These are phyloP conservation scores for Selaginella tamariscina DNA, from an alignment of 75 land plant genomes.

Conservation along the genomic window DNA sequence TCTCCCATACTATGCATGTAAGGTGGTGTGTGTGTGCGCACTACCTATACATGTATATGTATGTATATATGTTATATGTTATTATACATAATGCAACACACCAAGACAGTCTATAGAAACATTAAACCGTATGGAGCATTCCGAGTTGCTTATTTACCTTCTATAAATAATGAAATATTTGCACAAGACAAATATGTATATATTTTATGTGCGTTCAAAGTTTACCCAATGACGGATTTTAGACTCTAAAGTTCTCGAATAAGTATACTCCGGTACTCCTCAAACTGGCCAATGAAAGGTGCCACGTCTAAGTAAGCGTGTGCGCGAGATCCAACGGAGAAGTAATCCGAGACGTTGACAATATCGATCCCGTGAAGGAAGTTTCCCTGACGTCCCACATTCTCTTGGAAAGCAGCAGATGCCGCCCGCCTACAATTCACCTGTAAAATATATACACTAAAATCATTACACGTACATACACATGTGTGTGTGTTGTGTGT, in stretches of 20 bases:
- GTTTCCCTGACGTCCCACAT: conserved; percentile 95
- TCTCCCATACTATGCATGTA: too few species aligned
- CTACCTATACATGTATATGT: too few species aligned
- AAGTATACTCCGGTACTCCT: conserved; percentile 72
- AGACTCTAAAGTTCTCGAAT: conserved; percentile 59
- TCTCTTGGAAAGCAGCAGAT: conserved; percentile 97
- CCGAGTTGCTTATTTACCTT: neutral
- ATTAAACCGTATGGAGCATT: neutral
- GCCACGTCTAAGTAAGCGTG: conserved; percentile 79
- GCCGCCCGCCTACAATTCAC: conserved; percentile 99
- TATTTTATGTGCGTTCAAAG: too few species aligned
- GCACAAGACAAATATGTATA: too few species aligned
- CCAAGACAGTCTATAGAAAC: too few species aligned
- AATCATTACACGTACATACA: neutral
- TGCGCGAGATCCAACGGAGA: conserved; percentile 74
- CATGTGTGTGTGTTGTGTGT: too few species aligned
- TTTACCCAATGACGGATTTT: conserved; percentile 93
- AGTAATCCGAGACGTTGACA: conserved; percentile 90
- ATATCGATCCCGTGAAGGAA: conserved; percentile 95
- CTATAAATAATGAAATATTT: neutral
- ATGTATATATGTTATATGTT: too few species aligned
- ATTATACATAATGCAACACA: too few species aligned
- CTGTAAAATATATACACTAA: conserved; percentile 28
- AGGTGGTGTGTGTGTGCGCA: too few species aligned
- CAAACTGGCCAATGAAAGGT: conserved; percentile 60